phyloP scores from a whole-genome alignment of 192 early-diverging fungal genomes.

The Entomortierella chlamydospora region DNA sequence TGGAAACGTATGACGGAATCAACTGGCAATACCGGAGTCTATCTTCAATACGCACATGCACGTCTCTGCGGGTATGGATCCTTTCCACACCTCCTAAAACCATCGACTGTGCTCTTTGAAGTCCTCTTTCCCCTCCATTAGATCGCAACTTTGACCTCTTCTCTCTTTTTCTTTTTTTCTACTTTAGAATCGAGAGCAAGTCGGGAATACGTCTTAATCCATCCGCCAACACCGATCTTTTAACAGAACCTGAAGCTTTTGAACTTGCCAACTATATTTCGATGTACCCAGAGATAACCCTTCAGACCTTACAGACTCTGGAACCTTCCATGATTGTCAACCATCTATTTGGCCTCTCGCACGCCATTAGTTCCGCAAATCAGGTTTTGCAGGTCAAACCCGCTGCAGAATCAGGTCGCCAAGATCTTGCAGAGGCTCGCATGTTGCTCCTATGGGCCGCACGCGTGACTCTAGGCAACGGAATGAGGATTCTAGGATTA shows the following conservation, averaged over 20 bases:
- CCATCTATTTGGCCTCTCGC: conserved; percentile 81
- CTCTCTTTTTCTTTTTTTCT: not conserved
- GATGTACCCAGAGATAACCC: conserved; percentile 84
- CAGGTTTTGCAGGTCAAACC: conserved; percentile 75
- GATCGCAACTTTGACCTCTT: not conserved
- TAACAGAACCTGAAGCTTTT: conserved; percentile 77
- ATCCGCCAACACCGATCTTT: conserved; percentile 66
- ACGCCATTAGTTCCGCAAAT: conserved; percentile 75
- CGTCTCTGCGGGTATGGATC: conserved; percentile 81
- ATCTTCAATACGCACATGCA: conserved; percentile 95
- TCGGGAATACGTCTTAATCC: conserved; percentile 58
- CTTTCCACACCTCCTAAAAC: too few relatives aligned
- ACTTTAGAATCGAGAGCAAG: conserved; percentile 82
- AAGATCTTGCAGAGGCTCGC: conserved; percentile 78
- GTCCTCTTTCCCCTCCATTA: not conserved
- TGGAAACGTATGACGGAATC: conserved; percentile 92
- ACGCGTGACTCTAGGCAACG: conserved; percentile 84
- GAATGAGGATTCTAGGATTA: conserved; percentile 79
- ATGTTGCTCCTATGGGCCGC: conserved; percentile 82
- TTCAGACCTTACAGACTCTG: conserved; percentile 63
- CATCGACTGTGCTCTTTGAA: not conserved
- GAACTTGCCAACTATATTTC: conserved; percentile 80
- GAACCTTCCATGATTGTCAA: conserved; percentile 87
- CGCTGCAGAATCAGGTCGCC: conserved; percentile 51
- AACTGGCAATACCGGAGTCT: conserved; percentile 95